Base-by-base conservation (phyloP, 208 protist species). In the Trypanosomatidae sp. region DNA sequence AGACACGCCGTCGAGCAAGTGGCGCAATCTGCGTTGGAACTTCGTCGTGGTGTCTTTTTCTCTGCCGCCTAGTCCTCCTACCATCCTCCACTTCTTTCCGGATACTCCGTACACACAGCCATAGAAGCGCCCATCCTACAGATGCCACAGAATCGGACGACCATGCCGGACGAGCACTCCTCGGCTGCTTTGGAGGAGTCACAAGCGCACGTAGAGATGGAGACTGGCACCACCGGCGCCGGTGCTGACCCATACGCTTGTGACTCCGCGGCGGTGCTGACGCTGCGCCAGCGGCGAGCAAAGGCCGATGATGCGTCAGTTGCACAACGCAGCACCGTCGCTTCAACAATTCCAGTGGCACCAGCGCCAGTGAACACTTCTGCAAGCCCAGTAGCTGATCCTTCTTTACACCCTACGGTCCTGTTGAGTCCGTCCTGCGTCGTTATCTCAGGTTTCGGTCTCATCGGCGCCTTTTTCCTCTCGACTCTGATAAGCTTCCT, bases 401-500 rank as follows among this genome's bases (percentile, higher is more conserved):
- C 39, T 19, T 10, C 41, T 39, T 13, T n/a, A 36, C 19, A 25
- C 60, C 19, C 19, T 15, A 41, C 43, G 10, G n/a, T 39, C 33
- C 25, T 15, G 44, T 53, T 5, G 39, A 49, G 44, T 39, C 50
- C 66, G n/a, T 44, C 28, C 36, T 9, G 30, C 7, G 36, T 60
- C 4, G 12, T 58, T 30, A 0, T 50, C 41, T 19, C 77, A 25
- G 52, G 49, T 50, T 12, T 71, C 15, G 60, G 39, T 12, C 4
- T 67, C 33, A 46, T 62, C 15, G 22, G 30, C 17, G 44, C 36
- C 6, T 70, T 56, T 19, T 30, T 56, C 49, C n/a, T 49, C 22
- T 55, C 49, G 1, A 41, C 72, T n/a, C 10, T 69, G 22, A 8
- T 59, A 15, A 55, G 17, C 47, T 75, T 82, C 25, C 9, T 74